A percentile compares a stretch with the other conserved stretches of the same genome.
Evolutionary conservation across 495 filamentous ascomycete species (phyloP).

Genomic region (Aspergillus kassunensis): DNA sequence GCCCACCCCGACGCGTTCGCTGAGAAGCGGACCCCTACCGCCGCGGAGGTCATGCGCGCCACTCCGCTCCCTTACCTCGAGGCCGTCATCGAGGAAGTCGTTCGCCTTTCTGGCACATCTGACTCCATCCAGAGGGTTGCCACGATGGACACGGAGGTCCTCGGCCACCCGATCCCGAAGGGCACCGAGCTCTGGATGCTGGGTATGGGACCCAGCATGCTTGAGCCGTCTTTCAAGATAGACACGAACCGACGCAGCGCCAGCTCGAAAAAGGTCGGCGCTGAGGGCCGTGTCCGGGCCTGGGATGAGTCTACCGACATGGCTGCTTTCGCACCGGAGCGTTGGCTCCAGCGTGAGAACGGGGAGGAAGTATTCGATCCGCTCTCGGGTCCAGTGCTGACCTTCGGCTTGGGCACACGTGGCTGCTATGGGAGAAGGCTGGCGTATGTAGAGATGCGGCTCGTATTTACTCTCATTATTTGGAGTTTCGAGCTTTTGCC

Average conservation of each 20-base stretch:
- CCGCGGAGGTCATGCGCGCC: background rate
- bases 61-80: background rate
- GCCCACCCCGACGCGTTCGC: background rate
- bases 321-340: background rate
- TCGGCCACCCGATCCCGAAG: background rate
- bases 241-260: background rate
- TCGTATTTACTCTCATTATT: background rate
- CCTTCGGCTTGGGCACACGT: background rate
- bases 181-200: background rate
- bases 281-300: background rate
- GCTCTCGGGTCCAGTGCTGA: background rate
- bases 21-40: background rate
- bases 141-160: background rate
- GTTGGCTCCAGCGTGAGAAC: background rate
- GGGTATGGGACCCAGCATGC: background rate
- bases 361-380: background rate
- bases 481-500: background rate
- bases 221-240: background rate
- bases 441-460: slow-evolving; percentile 11
- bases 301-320: background rate
- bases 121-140: background rate
- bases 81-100: background rate
- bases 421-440: background rate
- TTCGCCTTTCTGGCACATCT: background rate
- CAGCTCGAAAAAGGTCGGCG: background rate